A percentile compares a stretch with the other conserved stretches of the same genome.
Evolutionary conservation across 2,329 filamentous ascomycete species (phyloP).

Genomic region (Aureobasidium sp.): DNA sequence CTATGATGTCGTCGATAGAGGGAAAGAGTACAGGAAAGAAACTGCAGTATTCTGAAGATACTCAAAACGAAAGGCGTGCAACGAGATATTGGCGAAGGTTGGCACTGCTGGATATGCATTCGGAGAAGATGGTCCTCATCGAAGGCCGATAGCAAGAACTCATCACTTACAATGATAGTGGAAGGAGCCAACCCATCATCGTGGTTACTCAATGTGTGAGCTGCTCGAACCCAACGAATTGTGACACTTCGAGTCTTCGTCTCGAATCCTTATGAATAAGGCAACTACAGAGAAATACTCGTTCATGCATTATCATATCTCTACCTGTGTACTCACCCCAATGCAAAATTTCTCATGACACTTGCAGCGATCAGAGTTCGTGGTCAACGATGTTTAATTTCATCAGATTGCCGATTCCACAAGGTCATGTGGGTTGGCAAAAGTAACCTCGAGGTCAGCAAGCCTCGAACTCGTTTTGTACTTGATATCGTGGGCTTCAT

Average conservation of each 20-base stretch:
- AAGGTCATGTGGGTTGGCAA: background rate
- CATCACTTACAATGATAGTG: background rate
- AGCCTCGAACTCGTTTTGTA: background rate
- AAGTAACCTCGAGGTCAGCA: background rate
- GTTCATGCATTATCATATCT: background rate
- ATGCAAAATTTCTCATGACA: background rate
- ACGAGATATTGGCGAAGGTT: background rate
- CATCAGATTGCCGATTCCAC: background rate
- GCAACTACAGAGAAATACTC: background rate
- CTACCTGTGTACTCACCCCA: background rate
- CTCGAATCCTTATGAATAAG: background rate
- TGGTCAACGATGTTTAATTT: background rate
- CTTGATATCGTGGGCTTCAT: background rate
- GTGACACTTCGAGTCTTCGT: background rate
- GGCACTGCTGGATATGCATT: background rate
- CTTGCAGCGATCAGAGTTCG: background rate
- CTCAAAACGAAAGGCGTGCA: background rate
- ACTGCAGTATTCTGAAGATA: background rate
- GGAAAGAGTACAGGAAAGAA: background rate
- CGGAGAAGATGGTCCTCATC: background rate
- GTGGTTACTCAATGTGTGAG: background rate
- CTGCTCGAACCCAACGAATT: background rate
- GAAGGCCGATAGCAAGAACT: background rate
- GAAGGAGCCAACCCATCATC: background rate
- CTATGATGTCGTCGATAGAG: background rate